Evolutionary conservation across 2,329 filamentous ascomycete genomes (phyloP), one percentile per base, ranked within the genome.

Genomic region (Penicillium sp.): DNA sequence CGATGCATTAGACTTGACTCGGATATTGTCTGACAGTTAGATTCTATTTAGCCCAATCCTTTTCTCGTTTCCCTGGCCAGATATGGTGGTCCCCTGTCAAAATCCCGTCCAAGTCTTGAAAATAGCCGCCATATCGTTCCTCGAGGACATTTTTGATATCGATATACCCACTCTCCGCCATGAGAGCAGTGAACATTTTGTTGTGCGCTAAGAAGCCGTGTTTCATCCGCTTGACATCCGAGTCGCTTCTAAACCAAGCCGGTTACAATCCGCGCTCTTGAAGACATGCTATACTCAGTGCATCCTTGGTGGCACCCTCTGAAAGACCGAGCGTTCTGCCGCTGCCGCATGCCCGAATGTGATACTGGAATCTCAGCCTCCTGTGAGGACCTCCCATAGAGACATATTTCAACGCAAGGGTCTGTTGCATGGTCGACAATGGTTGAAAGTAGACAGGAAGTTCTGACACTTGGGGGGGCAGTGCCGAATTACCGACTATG

Each of bases 171-270:
- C 61, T 60, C 21, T 63, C 58, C 1, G 73, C 72, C 24, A 78
- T 53, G 2, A 78, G 46, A 0, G 74, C 68, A 0, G 62, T 72
- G 13, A 78, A 66, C 0, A 78, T 64, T 1, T 75, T 75, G 49
- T 73, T 77, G 6, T 75, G 68, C 5, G 75, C 69, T 0, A 75
- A 74, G 53, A 79, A 78, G 4, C 69, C 75, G 51, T 78, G 76
- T 55, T 78, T 75, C 69, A 78, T 74, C 2, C 74, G 69, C 59
- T 78, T 79, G 0, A 72, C 68, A 51, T 72, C 69, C n/a, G n/a
- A n/a, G n/a, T n/a, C n/a, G n/a, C 69, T 69, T 37, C 72, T 76
- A 49, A 70, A 78, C 52, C 77, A 71, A 3, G 74, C 75, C 2
- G 69, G 67, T 72, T 77, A 77, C 4, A 75, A 57, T 2, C 71